Percentiles rank a stretch among this genome's conserved stretches.
These are phyloP conservation scores for Tetrapisispora pingtungensis DNA, from an alignment of 805 yeast genomes.

Conservation along the genomic window DNA sequence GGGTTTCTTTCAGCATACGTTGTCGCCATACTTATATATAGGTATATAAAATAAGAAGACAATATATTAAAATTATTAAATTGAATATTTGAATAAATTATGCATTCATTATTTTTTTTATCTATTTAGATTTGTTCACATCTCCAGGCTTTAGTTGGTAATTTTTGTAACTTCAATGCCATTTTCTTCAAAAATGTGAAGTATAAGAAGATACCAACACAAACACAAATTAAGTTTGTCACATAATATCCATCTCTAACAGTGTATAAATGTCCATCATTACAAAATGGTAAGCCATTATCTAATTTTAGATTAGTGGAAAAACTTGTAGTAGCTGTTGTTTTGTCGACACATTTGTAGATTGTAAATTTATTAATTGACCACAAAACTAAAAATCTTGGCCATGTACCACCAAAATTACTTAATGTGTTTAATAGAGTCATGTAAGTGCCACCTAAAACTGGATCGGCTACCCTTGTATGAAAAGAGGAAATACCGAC, in stretches of 20 bases:
- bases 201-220: constrained; percentile 54
- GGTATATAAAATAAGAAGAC: background rate
- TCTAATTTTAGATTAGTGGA: background rate
- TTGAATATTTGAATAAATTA: background rate
- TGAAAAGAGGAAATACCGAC: constrained; percentile 93
- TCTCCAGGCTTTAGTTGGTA: constrained; percentile 75
- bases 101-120: background rate
- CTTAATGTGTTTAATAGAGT: constrained; percentile 86
- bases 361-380: constrained; percentile 72
- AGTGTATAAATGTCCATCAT: constrained; percentile 25
- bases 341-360: constrained; percentile 41
- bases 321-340: background rate
- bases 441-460: constrained; percentile 97
- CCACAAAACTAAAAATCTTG: constrained; percentile 65
- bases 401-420: constrained; percentile 98
- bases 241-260: constrained; percentile 75
- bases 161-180: constrained; percentile 52
- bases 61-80: background rate
- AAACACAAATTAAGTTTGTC: constrained; percentile 64
- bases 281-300: constrained; percentile 1
- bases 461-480: constrained; percentile 89
- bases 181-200: constrained; percentile 55
- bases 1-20: constrained; percentile 56
- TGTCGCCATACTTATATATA: background rate
- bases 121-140: constrained; percentile 5